A percentile compares a stretch with the other conserved stretches of the same genome.
Conservation (phyloP, 768 basidiomycete genomes). For the Auriscalpium microsporum region DNA sequence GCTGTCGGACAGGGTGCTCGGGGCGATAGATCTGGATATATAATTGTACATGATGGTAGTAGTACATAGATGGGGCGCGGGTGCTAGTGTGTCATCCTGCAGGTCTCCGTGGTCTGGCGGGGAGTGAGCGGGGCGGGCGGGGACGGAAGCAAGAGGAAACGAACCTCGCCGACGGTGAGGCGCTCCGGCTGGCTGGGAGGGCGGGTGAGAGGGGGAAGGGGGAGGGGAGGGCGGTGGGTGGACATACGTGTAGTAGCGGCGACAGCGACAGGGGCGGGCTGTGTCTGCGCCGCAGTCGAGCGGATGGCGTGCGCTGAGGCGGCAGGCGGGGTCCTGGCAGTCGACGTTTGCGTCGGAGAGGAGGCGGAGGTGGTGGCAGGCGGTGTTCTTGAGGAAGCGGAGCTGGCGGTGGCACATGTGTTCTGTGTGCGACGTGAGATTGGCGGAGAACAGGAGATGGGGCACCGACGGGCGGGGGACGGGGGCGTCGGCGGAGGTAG, state of each 20-base stretch:
- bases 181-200: conserved; percentile 46
- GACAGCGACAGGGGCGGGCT: conserved; percentile 29
- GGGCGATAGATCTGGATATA: conserved; percentile 41
- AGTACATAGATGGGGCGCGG: neutral
- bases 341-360: conserved; percentile 39
- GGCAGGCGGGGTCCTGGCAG: conserved; percentile 39
- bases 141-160: neutral
- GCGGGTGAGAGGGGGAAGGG: neutral
- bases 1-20: conserved; percentile 45
- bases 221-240: neutral
- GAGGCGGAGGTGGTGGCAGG: conserved; percentile 51
- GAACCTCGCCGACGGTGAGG: conserved; percentile 34
- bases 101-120: neutral
- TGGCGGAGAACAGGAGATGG: neutral
- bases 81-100: neutral
- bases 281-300: conserved; percentile 29
- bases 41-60: neutral
- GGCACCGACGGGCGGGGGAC: neutral
- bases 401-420: conserved; percentile 66
- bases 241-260: conserved; percentile 46
- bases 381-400: conserved; percentile 37
- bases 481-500: conserved; percentile 15
- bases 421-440: conserved; percentile 7
- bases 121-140: neutral
- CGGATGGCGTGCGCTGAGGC: conserved; percentile 42